Percentiles rank a stretch among this genome's conserved stretches.
phyloP scores from a whole-genome alignment of 257 asterid species.

The Solanum medicagineum region DNA sequence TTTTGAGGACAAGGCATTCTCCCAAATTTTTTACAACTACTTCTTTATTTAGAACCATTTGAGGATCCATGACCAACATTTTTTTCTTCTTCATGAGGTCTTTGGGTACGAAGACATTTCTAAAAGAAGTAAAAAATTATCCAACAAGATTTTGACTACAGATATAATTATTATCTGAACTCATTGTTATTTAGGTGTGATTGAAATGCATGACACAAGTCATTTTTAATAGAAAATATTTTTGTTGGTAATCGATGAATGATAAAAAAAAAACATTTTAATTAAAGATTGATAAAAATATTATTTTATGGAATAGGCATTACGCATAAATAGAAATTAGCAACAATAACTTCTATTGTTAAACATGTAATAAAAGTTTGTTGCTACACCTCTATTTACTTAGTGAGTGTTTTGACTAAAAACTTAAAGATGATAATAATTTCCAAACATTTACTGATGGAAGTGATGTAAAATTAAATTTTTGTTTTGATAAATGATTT shows the following conservation, averaged over 20 bases:
- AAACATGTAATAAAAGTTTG: not conserved
- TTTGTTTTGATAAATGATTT: not conserved
- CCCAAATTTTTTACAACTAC: not conserved
- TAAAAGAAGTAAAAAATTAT: not conserved
- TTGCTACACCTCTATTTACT: not conserved
- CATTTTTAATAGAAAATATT: not conserved
- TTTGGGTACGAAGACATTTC: slow-evolving; percentile 18
- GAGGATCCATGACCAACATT: no score
- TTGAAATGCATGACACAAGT: not conserved
- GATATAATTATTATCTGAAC: not conserved
- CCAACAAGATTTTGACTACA: not conserved
- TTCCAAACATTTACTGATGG: not conserved
- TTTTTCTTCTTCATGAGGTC: not conserved
- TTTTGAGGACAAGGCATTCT: not conserved
- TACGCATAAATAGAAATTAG: not conserved
- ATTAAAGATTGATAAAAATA: not conserved
- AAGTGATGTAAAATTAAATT: not conserved
- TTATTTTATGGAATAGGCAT: not conserved
- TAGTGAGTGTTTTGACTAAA: not conserved
- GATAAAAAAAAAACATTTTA: not conserved
- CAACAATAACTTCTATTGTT: not conserved
- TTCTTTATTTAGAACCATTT: not conserved
- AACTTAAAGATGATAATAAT: not conserved
- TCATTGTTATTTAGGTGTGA: not conserved
- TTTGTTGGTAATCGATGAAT: not conserved